phyloP scores from a whole-genome alignment of 306 rosid genomes.

The Castanopsis chinensis region DNA sequence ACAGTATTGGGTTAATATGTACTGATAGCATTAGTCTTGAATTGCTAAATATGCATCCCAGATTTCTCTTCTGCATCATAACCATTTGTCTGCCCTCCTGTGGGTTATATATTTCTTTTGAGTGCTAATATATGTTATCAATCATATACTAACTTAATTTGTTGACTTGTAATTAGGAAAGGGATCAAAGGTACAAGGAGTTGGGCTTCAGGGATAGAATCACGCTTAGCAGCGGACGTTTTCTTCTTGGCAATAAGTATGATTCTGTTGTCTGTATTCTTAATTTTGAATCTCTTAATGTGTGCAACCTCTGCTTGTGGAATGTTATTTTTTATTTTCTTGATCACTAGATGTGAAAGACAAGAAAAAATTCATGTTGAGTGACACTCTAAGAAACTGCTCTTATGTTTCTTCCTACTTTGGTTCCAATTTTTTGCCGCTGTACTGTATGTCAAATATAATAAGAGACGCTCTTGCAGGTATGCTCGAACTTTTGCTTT shows the following conservation, averaged over 20 bases:
- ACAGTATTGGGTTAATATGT: neutral
- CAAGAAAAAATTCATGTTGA: neutral
- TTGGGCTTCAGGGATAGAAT: slow-evolving; percentile 96
- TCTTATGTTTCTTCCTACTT: neutral
- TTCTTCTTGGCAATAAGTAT: slow-evolving; percentile 99
- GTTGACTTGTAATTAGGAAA: slow-evolving; percentile 57
- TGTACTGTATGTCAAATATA: neutral
- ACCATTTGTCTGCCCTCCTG: neutral
- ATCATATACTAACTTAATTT: slow-evolving; percentile 19
- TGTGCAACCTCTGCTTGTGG: slow-evolving; percentile 14
- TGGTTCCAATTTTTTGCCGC: neutral
- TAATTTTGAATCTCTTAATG: neutral
- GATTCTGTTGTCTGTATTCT: slow-evolving; percentile 25
- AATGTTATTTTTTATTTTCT: slow-evolving; percentile 1
- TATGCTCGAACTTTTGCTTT: slow-evolving; percentile 93
- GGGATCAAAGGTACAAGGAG: slow-evolving; percentile 97
- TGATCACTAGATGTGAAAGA: neutral
- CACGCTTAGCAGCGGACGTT: slow-evolving; percentile 98
- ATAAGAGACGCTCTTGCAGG: slow-evolving; percentile 41
- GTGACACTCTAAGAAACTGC: neutral
- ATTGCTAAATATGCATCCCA: neutral
- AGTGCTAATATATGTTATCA: neutral
- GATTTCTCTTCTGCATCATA: neutral
- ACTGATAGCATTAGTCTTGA: neutral
- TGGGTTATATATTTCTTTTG: neutral